Evolutionary conservation across 768 basidiomycete genomes (phyloP), one percentile per base, ranked within the genome.

Genomic region (Agaricus sinodeliciosus): DNA sequence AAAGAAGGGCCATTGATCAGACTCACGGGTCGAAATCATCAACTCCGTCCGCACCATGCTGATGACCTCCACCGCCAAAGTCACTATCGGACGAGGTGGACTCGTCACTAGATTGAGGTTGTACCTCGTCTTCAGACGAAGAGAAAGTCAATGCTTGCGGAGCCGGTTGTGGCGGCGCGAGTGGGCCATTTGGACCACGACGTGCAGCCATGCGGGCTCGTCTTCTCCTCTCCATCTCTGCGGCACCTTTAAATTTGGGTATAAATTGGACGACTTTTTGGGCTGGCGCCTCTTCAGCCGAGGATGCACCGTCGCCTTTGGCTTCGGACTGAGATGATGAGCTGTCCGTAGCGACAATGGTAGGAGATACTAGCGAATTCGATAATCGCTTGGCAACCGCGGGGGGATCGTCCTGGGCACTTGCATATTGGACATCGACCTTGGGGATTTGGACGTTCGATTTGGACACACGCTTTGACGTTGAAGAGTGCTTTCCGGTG

Each of bases 21-120:
- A 71, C 85, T 62, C 63, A 90, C 87, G 87, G 87, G 62, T 90
- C 89, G 57, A 90, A 90, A 55, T 87, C 87, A 57, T 89, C 85
- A 1, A 70, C 81, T 46, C 84, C 85, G 58, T 81, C 80, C 67
- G 78, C 81, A 40, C 65, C 73, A 11, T 69, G 75, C 8, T 71
- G 72, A 25, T 61, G 53, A 7, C 70, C 73, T 37, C 75, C 70
- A 48, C 75, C 72, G 19, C 78, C 82, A 74, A 81, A 62, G 71
- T 77, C 74, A 16, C 49, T 50, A 13, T 78, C 81, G 2, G 69
- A 72, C 4, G 73, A 72, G 3, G 73, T 72, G 3, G 67, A 65
- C 18, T 76, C 75, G 31, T 77, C 80, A 0, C 76, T 77, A 3
- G 73, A 73, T 3, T 72, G 70, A 16, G 67, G 63, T 9, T 68